Evolutionary conservation across 1,284 basidiomycete species (phyloP).

Genomic region (Phlebopus sp.): DNA sequence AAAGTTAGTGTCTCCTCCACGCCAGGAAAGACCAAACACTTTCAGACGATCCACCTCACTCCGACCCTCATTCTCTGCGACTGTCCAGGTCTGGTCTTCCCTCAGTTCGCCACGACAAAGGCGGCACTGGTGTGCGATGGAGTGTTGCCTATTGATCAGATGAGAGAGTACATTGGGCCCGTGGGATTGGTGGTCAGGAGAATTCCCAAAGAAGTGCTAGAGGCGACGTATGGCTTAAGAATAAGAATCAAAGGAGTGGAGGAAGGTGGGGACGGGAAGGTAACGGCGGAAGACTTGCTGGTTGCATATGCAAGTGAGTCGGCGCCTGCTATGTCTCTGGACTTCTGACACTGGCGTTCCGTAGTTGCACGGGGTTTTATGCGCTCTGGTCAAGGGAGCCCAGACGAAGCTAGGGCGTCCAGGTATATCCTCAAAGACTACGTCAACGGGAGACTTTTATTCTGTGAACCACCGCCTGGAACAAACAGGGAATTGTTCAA

Average conservation of each 20-base stretch:
- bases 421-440: slow-evolving; percentile 97
- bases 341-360: slow-evolving; percentile 10
- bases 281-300: slow-evolving; percentile 83
- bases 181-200: slow-evolving; percentile 77
- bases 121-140: slow-evolving; percentile 97
- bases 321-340: background rate
- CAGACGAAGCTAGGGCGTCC: slow-evolving; percentile 93
- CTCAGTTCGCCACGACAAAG: slow-evolving; percentile 95
- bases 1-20: slow-evolving; percentile 98
- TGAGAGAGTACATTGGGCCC: slow-evolving; percentile 93
- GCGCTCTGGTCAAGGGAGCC: slow-evolving; percentile 93
- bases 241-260: slow-evolving; percentile 70
- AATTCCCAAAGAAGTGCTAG: slow-evolving; percentile 84
- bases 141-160: slow-evolving; percentile 96
- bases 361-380: slow-evolving; percentile 92
- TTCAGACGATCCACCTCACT: slow-evolving; percentile 95
- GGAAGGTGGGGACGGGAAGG: slow-evolving; percentile 82
- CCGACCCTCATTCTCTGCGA: slow-evolving; percentile 91
- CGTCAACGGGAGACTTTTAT: slow-evolving; percentile 92
- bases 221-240: slow-evolving; percentile 85
- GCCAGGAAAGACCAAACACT: slow-evolving; percentile 99
- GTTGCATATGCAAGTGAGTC: slow-evolving; percentile 87
- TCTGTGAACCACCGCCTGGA: slow-evolving; percentile 83
- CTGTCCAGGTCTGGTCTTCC: slow-evolving; percentile 98
- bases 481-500: slow-evolving; percentile 78